Conservation (phyloP, 2,329 filamentous ascomycete species). For the Neurospora sp. region DNA sequence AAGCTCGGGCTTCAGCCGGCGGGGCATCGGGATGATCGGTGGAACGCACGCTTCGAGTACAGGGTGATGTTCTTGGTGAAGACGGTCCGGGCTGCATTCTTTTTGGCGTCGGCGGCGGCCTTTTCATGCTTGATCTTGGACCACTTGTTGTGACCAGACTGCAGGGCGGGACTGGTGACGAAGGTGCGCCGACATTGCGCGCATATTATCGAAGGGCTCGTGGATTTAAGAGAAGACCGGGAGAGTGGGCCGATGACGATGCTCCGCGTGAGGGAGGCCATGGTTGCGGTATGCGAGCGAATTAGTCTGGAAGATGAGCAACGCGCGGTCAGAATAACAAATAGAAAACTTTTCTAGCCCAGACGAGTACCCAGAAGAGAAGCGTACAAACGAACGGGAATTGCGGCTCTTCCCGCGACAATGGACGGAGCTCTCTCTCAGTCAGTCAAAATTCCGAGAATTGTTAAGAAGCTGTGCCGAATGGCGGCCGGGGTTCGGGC, state of each 20-base stretch:
- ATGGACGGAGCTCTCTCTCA: not conserved
- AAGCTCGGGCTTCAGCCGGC: conserved; percentile 1
- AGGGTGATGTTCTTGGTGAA: conserved; percentile 65
- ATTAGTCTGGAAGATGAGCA: not conserved
- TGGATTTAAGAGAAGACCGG: conserved; percentile 4
- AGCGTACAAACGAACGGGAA: not conserved
- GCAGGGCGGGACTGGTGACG: conserved; percentile 30
- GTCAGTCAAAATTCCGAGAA: not conserved
- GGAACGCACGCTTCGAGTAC: conserved; percentile 57
- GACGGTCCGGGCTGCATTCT: conserved; percentile 57
- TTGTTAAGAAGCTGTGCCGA: not conserved
- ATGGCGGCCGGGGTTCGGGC: not conserved
- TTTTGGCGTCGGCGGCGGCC: conserved; percentile 71
- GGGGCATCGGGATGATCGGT: conserved; percentile 2
- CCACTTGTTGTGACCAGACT: conserved; percentile 83
- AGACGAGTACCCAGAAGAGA: not conserved
- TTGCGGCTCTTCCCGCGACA: not conserved
- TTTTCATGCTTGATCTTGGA: conserved; percentile 95
- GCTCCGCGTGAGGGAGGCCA: conserved; percentile 11
- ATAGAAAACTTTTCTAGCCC: not conserved
- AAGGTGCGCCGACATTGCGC: conserved; percentile 39
- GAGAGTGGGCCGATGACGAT: conserved; percentile 7
- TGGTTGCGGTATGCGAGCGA: conserved; percentile 1
- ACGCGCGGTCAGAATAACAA: not conserved
- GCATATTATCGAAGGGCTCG: conserved; percentile 28